Evolutionary conservation across 1,284 basidiomycete species (phyloP).

Genomic region (Meira miltonrushii): DNA sequence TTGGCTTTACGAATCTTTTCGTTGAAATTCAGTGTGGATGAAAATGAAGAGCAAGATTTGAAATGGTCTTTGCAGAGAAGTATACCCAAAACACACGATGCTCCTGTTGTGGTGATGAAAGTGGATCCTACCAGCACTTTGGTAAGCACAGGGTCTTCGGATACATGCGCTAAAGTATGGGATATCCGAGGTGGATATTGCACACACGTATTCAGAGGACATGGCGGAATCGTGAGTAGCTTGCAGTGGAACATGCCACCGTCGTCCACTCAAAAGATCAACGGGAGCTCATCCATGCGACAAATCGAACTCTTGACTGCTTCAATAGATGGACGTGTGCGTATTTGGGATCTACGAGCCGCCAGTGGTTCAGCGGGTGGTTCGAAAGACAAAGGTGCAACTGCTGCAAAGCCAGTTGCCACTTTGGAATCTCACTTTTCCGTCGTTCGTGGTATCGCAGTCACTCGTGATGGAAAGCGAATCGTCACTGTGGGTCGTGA

Average conservation of each 20-base stretch:
- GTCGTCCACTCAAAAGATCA: not conserved
- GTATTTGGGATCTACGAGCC: constrained; percentile 45
- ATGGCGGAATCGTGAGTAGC: constrained; percentile 91
- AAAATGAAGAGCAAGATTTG: constrained; percentile 12
- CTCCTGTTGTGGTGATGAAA: constrained; percentile 76
- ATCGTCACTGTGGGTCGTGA: constrained; percentile 41
- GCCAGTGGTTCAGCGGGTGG: constrained; percentile 24
- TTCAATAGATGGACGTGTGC: constrained; percentile 59
- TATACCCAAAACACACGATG: constrained; percentile 77
- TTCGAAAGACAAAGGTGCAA: not conserved
- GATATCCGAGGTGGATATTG: constrained; percentile 79
- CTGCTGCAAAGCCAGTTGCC: constrained; percentile 8
- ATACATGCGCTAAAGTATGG: constrained; percentile 96
- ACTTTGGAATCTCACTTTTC: constrained; percentile 40
- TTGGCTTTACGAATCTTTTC: constrained; percentile 57
- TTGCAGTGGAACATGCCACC: constrained; percentile 55
- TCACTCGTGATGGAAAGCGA: constrained; percentile 31
- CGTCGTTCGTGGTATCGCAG: constrained; percentile 42
- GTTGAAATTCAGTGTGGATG: constrained; percentile 39
- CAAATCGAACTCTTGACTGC: constrained; percentile 75
- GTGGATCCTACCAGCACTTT: constrained; percentile 81
- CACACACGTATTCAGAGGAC: constrained; percentile 84
- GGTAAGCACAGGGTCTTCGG: constrained; percentile 88
- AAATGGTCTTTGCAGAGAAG: constrained; percentile 60
- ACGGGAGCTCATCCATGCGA: constrained; percentile 6